A percentile compares a stretch with the other conserved stretches of the same genome.
Evolutionary conservation across 2,329 filamentous ascomycete genomes (phyloP).

Genomic region (Penicillium nordicum): DNA sequence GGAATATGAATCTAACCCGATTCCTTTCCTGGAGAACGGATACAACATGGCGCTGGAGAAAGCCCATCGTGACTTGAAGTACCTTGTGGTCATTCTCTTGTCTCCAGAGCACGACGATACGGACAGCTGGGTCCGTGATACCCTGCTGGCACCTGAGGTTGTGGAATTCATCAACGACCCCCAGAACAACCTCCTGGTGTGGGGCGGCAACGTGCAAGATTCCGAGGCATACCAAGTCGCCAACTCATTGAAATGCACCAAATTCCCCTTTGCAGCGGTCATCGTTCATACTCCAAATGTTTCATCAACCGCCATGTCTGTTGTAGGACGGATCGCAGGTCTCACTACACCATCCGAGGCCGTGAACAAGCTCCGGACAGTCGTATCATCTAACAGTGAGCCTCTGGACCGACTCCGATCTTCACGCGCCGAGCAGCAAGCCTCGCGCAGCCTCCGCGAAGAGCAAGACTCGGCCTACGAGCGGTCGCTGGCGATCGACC

Average conservation of each 20-base stretch:
- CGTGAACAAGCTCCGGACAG: conserved; percentile 68
- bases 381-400: conserved; percentile 71
- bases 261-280: conserved; percentile 84
- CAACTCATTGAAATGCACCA: conserved; percentile 80
- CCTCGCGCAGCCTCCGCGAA: conserved; percentile 73
- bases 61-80: conserved; percentile 87
- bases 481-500: conserved; percentile 79
- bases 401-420: conserved; percentile 72
- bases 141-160: conserved; percentile 72
- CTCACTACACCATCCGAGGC: conserved; percentile 68
- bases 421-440: conserved; percentile 73
- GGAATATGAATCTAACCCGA: conserved; percentile 66
- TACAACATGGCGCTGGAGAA: conserved; percentile 88
- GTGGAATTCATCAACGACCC: conserved; percentile 70
- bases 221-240: conserved; percentile 92
- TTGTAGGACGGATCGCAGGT: conserved; percentile 74
- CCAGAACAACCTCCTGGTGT: conserved; percentile 76
- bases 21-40: conserved; percentile 82
- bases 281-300: conserved; percentile 85
- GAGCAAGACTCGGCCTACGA: conserved; percentile 95
- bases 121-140: conserved; percentile 73
- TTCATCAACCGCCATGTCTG: conserved; percentile 83
- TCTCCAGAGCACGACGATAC: conserved; percentile 96
- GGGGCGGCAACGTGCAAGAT: conserved; percentile 90
- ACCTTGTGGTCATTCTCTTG: conserved; percentile 80